Base-by-base conservation (phyloP, 192 early-diverging fungal genomes). In the Gamsiella multidivaricata region DNA sequence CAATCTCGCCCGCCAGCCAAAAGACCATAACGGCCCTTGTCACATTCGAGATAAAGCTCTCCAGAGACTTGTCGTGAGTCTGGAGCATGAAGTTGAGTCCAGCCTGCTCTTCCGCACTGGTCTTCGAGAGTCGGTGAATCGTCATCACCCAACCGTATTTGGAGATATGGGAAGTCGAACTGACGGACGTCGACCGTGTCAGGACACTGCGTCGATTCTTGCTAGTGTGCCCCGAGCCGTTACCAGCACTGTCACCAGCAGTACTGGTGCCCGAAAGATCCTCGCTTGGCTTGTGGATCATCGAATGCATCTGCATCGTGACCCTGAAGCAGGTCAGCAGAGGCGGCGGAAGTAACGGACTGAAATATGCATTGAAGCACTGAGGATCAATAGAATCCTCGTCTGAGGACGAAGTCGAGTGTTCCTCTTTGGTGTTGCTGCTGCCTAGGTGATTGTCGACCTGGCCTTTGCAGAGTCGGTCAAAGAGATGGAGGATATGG, bases 111-210 rank as follows among this genome's bases (percentile, higher is more conserved):
- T 78, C 74, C 12, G 69, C 69, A 22, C 36, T 78, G 2, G 74
- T 78, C 60, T 69, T 68, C 22, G 74, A 69, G 18, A 78, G 41
- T 0, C 74, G 74, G 36, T 78, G 74, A 9, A 78, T 78, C 0
- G 74, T 78, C 66, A 78, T 61, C 7, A 78, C 61, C 74, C 74
- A 78, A 5, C 74, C 74, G 34, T 78, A 78, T 28, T 69, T 78
- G 9, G 74, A 69, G 39, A 78, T 78, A n/a, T 36, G 59, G 17
- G 74, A 59, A 18, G 59, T 42, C 14, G 64, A 22, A 50, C 68
- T 65, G n/a, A 68, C 58, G 14, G 65, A 78, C 17, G 61, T 78
- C 2, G 74, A 78, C 5, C 66, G 51, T 17, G 65, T 68, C 37
- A 62, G 17, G 28, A 15, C 37, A 18, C 66, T 68, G 28, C 59